Percentiles rank a stretch among this genome's conserved stretches.
phyloP scores from a whole-genome alignment of 768 basidiomycete species.

The Suillus occidentalis region DNA sequence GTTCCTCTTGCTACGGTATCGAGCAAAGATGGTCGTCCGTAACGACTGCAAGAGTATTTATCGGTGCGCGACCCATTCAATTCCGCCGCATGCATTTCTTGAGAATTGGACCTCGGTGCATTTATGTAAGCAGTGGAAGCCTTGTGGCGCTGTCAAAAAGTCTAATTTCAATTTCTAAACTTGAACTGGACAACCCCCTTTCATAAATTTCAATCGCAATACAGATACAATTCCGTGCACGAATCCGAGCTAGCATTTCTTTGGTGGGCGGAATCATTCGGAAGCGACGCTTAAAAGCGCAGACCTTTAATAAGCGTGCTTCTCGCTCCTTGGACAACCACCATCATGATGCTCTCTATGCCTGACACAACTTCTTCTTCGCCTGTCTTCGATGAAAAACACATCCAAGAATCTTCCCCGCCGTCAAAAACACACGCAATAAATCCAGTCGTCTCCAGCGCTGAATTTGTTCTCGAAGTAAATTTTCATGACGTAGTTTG shows the following conservation, averaged over 20 bases:
- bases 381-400: constrained; percentile 8
- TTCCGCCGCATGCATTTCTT: not conserved
- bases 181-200: not conserved
- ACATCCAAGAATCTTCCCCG: constrained; percentile 11
- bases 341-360: not conserved
- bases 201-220: not conserved
- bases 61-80: not conserved
- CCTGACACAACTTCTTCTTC: not conserved
- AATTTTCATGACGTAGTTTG: constrained; percentile 12
- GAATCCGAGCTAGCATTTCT: not conserved
- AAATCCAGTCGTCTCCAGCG: constrained; percentile 63
- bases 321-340: not conserved
- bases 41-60: not conserved
- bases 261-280: not conserved
- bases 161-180: not conserved
- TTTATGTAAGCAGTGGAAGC: not conserved
- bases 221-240: not conserved
- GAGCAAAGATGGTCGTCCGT: too few species aligned
- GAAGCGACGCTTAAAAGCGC: not conserved
- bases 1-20: not conserved
- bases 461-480: constrained; percentile 60
- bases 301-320: not conserved
- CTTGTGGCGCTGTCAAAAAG: not conserved
- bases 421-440: constrained; percentile 12
- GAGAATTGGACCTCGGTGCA: too few species aligned